Percentiles rank a stretch among this genome's conserved stretches.
Evolutionary conservation across 2,329 filamentous ascomycete species (phyloP).

Genomic region (Knufia petricola): DNA sequence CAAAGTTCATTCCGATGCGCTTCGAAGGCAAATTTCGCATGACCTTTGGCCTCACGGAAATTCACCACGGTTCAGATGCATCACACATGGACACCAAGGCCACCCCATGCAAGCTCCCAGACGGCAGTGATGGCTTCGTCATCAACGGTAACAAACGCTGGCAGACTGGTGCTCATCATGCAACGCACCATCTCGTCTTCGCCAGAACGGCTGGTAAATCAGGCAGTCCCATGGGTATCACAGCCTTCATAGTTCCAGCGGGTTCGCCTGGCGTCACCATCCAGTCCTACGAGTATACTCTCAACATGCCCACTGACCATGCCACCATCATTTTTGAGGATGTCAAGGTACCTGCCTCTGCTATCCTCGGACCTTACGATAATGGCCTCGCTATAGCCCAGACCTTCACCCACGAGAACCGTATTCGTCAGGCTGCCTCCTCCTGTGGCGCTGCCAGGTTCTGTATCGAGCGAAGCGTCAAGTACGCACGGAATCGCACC

Average conservation of each 20-base stretch:
- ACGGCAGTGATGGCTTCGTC: conserved; percentile 39
- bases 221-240: conserved; percentile 48
- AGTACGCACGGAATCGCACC: conserved; percentile 45
- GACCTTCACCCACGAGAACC: conserved; percentile 57
- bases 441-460: conserved; percentile 51
- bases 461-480: conserved; percentile 49
- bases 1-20: conserved; percentile 44
- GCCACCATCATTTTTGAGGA: conserved; percentile 49
- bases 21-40: conserved; percentile 46
- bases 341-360: conserved; percentile 46
- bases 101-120: conserved; percentile 29
- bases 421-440: conserved; percentile 54
- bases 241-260: conserved; percentile 50
- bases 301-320: conserved; percentile 59
- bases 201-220: conserved; percentile 47
- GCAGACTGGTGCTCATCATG: conserved; percentile 55
- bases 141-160: conserved; percentile 54
- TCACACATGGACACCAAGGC: conserved; percentile 53
- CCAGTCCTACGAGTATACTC: conserved; percentile 53
- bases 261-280: conserved; percentile 45
- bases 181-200: conserved; percentile 54
- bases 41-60: conserved; percentile 55
- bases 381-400: conserved; percentile 52
- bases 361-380: conserved; percentile 45
- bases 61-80: conserved; percentile 52